These are phyloP conservation scores for Stephanodiscus triporus DNA, from an alignment of 108 stramenopile species.

Conservation along the genomic window DNA sequence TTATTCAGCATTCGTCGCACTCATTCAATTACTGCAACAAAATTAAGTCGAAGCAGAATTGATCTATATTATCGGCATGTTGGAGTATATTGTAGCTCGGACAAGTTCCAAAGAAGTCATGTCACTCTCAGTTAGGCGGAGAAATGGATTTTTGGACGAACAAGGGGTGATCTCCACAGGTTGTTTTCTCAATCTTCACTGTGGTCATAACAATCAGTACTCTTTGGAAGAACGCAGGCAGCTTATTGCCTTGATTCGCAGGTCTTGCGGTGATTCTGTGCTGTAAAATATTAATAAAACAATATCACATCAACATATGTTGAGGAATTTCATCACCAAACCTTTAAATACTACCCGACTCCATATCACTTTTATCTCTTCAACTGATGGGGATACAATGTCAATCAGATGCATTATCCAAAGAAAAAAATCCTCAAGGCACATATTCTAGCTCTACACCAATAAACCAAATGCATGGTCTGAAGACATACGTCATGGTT, in stretches of 20 bases:
- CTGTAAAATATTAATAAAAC: slow-evolving; percentile 6
- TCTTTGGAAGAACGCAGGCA: slow-evolving; percentile 63
- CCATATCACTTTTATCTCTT: too few species aligned
- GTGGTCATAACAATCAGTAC: slow-evolving; percentile 89
- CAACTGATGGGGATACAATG: too few species aligned
- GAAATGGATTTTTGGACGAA: slow-evolving; percentile 20
- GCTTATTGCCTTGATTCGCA: slow-evolving; percentile 47
- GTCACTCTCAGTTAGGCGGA: slow-evolving; percentile 34
- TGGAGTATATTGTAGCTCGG: slow-evolving; percentile 69
- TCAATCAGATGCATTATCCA: too few species aligned
- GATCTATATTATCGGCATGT: slow-evolving; percentile 61
- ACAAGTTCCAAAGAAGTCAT: slow-evolving; percentile 52
- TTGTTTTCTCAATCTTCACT: slow-evolving; percentile 79
- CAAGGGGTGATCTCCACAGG: slow-evolving; percentile 50
- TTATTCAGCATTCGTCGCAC: neutral
- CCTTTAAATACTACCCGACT: too few species aligned
- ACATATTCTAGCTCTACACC: too few species aligned
- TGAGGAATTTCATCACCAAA: neutral
- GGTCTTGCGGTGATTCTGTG: slow-evolving; percentile 26
- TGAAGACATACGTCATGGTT: too few species aligned
- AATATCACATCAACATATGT: too few species aligned
- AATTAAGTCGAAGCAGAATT: slow-evolving; percentile 66
- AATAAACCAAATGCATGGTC: too few species aligned
- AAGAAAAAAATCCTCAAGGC: too few species aligned
- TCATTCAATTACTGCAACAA: neutral